Percentiles rank a stretch among this genome's conserved stretches.
phyloP scores from a whole-genome alignment of 1,284 basidiomycete species.

The Pholiota adiposa region DNA sequence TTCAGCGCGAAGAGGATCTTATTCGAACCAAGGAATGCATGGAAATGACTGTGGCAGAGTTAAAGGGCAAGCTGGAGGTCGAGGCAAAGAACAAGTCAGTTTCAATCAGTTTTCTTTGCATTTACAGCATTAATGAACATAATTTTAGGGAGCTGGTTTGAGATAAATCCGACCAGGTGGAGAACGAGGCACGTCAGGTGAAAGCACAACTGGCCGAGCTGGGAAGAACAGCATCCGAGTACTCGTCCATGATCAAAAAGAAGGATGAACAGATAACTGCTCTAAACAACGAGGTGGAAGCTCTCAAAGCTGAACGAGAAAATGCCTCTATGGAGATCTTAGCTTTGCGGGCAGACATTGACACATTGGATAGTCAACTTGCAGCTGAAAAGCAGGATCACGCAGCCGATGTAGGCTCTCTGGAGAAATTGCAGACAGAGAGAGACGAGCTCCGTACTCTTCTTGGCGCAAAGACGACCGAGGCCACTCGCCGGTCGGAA shows the following conservation, averaged over 20 bases:
- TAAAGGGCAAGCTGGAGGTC: conserved; percentile 72
- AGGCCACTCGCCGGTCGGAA: conserved; percentile 84
- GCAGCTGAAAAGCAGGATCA: conserved; percentile 66
- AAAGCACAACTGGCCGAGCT: conserved; percentile 83
- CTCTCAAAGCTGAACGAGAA: conserved; percentile 56
- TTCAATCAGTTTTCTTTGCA: neutral
- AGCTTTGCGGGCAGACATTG: conserved; percentile 71
- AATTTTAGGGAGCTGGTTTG: conserved; percentile 60
- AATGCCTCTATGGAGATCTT: conserved; percentile 62
- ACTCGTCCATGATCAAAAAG: conserved; percentile 77
- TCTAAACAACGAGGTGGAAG: conserved; percentile 61
- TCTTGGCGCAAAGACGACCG: conserved; percentile 85
- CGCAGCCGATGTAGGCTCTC: conserved; percentile 53
- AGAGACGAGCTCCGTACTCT: conserved; percentile 86
- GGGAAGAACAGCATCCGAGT: conserved; percentile 76
- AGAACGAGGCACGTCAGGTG: conserved; percentile 71
- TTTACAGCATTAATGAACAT: neutral
- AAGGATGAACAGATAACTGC: conserved; percentile 77
- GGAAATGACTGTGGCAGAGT: conserved; percentile 67
- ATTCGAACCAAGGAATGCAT: conserved; percentile 77
- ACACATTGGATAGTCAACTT: conserved; percentile 73
- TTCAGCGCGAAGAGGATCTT: conserved; percentile 84
- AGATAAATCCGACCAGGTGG: conserved; percentile 64
- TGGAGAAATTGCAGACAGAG: conserved; percentile 76
- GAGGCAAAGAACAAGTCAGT: conserved; percentile 75